phyloP scores from a whole-genome alignment of 164 flowering plant genomes.

The Pachysandra terminalis region DNA sequence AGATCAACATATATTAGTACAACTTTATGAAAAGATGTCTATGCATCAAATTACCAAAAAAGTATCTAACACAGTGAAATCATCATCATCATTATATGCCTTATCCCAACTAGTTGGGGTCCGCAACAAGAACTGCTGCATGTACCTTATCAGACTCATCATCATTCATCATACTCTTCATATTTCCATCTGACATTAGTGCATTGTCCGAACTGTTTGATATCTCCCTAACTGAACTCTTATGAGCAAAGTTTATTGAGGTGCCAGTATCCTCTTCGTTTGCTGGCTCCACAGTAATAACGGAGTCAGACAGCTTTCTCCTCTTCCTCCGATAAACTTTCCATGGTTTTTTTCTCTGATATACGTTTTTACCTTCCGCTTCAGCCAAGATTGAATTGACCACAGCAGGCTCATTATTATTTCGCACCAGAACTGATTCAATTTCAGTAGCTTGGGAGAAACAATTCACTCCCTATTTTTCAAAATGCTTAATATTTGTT shows the following conservation, averaged over 20 bases:
- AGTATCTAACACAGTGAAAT: too few relatives aligned
- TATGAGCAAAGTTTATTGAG: constrained; percentile 1
- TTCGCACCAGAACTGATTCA: neutral
- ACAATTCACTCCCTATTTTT: neutral
- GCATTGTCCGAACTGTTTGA: neutral
- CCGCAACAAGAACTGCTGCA: neutral
- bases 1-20: too few relatives aligned
- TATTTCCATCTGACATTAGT: neutral
- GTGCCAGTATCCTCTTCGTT: constrained; percentile 3
- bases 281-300: neutral
- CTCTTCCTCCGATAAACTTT: neutral
- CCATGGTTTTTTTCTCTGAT: neutral
- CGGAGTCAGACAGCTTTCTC: neutral
- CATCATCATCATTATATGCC: too few relatives aligned
- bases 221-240: neutral
- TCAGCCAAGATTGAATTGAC: neutral
- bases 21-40: too few relatives aligned
- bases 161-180: neutral
- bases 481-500: neutral
- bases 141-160: constrained; percentile 1
- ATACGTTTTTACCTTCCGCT: neutral
- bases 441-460: neutral
- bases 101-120: too few relatives aligned
- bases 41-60: too few relatives aligned
- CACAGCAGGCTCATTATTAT: neutral